These are phyloP conservation scores for Psilocybe mexicana DNA, from an alignment of 1,284 basidiomycete genomes.

Conservation along the genomic window DNA sequence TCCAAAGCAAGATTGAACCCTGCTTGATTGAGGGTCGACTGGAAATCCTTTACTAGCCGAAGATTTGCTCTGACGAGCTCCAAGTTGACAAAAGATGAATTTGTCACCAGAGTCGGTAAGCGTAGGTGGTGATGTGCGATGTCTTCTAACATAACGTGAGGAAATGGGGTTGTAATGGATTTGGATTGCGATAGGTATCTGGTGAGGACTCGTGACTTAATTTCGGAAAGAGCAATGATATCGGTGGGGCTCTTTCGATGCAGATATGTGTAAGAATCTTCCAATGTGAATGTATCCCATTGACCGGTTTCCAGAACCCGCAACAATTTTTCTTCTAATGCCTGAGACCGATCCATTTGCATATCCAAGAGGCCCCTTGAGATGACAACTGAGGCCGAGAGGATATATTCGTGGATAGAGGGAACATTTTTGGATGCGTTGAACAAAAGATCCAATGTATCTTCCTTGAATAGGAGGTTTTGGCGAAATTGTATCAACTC, in stretches of 20 bases:
- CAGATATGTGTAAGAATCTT: background rate
- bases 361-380: constrained; percentile 34
- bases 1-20: constrained; percentile 31
- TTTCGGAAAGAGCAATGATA: background rate
- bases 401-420: constrained; percentile 23
- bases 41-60: constrained; percentile 25
- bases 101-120: constrained; percentile 17
- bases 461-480: constrained; percentile 34
- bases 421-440: constrained; percentile 24
- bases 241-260: background rate
- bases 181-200: background rate
- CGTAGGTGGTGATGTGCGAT: constrained; percentile 22
- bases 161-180: background rate
- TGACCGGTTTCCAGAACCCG: constrained; percentile 9
- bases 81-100: constrained; percentile 9
- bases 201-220: background rate
- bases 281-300: background rate
- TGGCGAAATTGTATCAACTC: constrained; percentile 18
- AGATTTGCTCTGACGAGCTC: constrained; percentile 21
- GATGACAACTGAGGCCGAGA: constrained; percentile 32
- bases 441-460: constrained; percentile 30
- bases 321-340: constrained; percentile 25
- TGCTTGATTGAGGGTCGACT: constrained; percentile 29
- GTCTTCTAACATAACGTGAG: constrained; percentile 21
- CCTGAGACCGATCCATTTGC: constrained; percentile 27